Evolutionary conservation across 306 rosid genomes (phyloP), one percentile per base, ranked within the genome.

Genomic region (Vigna radiata): DNA sequence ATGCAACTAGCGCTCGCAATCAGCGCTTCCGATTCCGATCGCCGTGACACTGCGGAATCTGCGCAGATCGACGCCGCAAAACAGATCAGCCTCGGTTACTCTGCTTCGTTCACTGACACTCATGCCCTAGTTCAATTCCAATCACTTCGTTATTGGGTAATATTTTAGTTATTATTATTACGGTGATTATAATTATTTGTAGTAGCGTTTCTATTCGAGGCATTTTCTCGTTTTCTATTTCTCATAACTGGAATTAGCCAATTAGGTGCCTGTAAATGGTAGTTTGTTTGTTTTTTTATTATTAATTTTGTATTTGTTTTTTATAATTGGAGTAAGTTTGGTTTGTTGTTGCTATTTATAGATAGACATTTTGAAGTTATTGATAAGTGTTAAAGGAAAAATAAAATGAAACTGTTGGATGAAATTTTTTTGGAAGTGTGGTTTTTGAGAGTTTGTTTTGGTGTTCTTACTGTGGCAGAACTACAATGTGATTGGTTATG

Each of bases 11-110:
- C 99, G 29, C 83, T 93, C n/a, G 99, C 99, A 39, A 96, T 96
- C 56, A 96, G 99, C 69, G 99, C 91, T 39, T 92, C 99, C 19
- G 96, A 93, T 88, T 87, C 97, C 73, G 96, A 91, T 83, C 77
- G 85, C 18, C 87, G 83, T 0, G 89, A 85, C 44, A 91, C 87
- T 36, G 89, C 96, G 5, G 99, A 96, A 76, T 85, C 98, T 18
- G 96, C 96, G 29, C 99, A 96, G 98, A 96, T 96, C 97, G 94
- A 96, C 79, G 98, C 98, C 16, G 99, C 96, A 2, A 96, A 92
- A 87, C 96, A 91, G 96, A 96, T 96, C 86, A 96, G 99, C 87
- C 93, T 96, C 58, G 97, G 98, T 1, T 88, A 92, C 70, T 55
- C 88, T 41, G 82, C 96, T 62, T 70, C 97, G 1, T 52, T 78